Conservation (phyloP, 2,329 filamentous ascomycete species). For the Ascosphaera apis region DNA sequence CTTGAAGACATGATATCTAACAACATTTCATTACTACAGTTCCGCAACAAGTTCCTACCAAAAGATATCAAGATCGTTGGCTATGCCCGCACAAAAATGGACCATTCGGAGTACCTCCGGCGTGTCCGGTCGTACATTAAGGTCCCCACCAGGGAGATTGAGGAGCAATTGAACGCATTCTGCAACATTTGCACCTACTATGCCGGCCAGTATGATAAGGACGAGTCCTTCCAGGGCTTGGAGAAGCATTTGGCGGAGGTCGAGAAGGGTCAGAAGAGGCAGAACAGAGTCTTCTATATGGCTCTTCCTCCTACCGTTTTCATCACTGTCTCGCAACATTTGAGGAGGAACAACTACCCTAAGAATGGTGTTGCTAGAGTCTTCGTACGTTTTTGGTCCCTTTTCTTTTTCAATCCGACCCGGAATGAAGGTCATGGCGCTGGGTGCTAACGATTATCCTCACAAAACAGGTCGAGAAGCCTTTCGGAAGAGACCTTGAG, state of each 20-base stretch:
- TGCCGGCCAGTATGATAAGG: constrained; percentile 92
- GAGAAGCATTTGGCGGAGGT: constrained; percentile 68
- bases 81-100: constrained; percentile 99
- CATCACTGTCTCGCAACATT: constrained; percentile 86
- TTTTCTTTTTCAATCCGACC: background rate
- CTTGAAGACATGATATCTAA: too few relatives aligned
- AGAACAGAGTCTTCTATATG: constrained; percentile 97
- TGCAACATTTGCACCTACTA: constrained; percentile 74
- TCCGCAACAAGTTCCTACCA: constrained; percentile 93
- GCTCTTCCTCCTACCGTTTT: constrained; percentile 93
- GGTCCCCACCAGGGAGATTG: constrained; percentile 89
- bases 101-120: constrained; percentile 82
- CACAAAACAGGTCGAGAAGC: constrained; percentile 96
- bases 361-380: constrained; percentile 74
- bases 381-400: constrained; percentile 40
- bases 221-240: constrained; percentile 74
- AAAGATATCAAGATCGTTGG: constrained; percentile 93
- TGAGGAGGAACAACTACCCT: constrained; percentile 95
- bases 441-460: too few relatives aligned
- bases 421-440: background rate
- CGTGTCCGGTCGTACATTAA: constrained; percentile 97
- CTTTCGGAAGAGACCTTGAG: constrained; percentile 87
- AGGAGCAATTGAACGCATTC: constrained; percentile 87
- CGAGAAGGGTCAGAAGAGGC: constrained; percentile 61
- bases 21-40: constrained; percentile 28